These are phyloP conservation scores for Conticribra weissflogii DNA, from an alignment of 108 stramenopile genomes.

Conservation along the genomic window DNA sequence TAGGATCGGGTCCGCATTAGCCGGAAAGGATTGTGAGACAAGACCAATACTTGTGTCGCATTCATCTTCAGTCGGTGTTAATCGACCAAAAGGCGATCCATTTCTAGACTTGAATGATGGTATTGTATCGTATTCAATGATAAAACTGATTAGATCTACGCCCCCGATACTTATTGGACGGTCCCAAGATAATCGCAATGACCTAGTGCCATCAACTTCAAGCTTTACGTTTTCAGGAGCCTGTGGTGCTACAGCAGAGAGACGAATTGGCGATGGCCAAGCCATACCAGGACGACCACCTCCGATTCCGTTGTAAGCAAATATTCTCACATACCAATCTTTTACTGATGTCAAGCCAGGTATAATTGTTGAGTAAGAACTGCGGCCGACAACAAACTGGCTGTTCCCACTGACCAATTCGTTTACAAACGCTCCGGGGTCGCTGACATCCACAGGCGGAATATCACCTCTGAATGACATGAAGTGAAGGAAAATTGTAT, in stretches of 20 bases:
- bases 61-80: constrained; percentile 28
- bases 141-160: constrained; percentile 32
- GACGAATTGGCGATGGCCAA: constrained; percentile 44
- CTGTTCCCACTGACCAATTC: constrained; percentile 50
- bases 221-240: constrained; percentile 45
- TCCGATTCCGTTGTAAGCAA: constrained; percentile 77
- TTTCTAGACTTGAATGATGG: constrained; percentile 39
- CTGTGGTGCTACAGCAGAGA: constrained; percentile 40
- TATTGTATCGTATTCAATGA: constrained; percentile 57
- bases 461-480: constrained; percentile 51
- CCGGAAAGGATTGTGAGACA: constrained; percentile 36
- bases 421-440: constrained; percentile 22
- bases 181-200: constrained; percentile 60
- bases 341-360: constrained; percentile 54
- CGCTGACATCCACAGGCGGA: constrained; percentile 36
- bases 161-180: constrained; percentile 57
- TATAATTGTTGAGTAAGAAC: constrained; percentile 45
- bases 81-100: constrained; percentile 41
- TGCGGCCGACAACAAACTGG: constrained; percentile 53
- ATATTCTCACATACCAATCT: constrained; percentile 79
- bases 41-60: constrained; percentile 36
- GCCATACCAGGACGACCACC: constrained; percentile 53
- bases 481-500: constrained; percentile 43
- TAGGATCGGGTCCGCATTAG: constrained; percentile 29
- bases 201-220: constrained; percentile 30